These are phyloP conservation scores for Kurtzmaniella natalensis DNA, from an alignment of 1,139 yeast species.

Conservation along the genomic window DNA sequence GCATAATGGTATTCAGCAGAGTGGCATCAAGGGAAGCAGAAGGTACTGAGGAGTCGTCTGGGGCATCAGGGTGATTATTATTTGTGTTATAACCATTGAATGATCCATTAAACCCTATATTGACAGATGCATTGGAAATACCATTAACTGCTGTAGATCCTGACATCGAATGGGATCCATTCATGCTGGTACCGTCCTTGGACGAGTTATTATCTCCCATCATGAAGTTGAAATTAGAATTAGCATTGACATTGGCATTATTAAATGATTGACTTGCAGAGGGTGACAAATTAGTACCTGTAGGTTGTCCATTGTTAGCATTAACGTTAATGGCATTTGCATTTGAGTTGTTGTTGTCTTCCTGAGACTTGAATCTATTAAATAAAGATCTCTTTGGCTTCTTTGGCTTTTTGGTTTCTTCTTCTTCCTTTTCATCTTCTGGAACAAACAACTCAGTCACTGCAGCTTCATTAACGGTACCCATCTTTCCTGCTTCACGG, in stretches of 20 bases:
- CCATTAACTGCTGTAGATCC: too few relatives aligned
- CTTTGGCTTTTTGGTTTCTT: conserved; percentile 22
- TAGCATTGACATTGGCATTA: not conserved
- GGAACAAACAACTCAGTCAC: conserved; percentile 1
- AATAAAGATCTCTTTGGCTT: conserved; percentile 36
- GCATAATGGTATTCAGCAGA: not conserved
- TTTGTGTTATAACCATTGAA: not conserved
- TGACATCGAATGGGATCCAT: too few relatives aligned
- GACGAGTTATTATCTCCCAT: too few relatives aligned
- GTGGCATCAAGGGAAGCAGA: conserved; percentile 1
- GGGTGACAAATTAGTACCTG: too few relatives aligned
- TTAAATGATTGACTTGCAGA: too few relatives aligned
- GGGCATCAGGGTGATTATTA: not conserved
- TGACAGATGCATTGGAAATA: too few relatives aligned
- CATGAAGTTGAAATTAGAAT: too few relatives aligned
- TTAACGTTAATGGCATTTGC: not conserved
- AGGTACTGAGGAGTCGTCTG: not conserved
- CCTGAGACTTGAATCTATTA: conserved; percentile 33
- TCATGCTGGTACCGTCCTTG: too few relatives aligned
- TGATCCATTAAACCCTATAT: not conserved
- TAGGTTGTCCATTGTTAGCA: not conserved
- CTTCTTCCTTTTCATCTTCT: conserved; percentile 6
- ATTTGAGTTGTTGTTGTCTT: conserved; percentile 7
- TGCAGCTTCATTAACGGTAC: conserved; percentile 3
- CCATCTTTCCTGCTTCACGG: conserved; percentile 1